A percentile compares a stretch with the other conserved stretches of the same genome.
phyloP scores from a whole-genome alignment of 371 early-diverging fungal species.

The Apophysomyces variabilis region DNA sequence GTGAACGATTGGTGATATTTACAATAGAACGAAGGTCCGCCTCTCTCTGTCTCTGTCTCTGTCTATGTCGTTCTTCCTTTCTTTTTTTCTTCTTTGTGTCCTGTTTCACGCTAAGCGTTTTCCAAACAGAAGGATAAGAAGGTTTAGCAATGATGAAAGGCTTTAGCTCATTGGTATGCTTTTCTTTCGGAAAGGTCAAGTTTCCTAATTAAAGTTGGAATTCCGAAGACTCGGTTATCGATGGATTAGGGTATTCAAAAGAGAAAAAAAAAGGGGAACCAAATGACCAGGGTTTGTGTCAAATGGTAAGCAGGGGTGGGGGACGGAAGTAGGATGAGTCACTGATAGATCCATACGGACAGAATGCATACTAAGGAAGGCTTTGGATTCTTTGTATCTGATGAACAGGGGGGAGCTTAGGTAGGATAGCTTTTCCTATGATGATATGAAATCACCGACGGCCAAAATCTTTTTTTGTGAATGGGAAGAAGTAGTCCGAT shows the following conservation, averaged over 20 bases:
- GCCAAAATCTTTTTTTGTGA: neutral
- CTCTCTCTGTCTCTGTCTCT: too few species aligned
- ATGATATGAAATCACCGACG: neutral
- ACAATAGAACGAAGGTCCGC: constrained; percentile 1
- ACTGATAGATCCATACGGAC: too few species aligned
- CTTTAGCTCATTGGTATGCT: constrained; percentile 1
- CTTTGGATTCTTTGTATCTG: too few species aligned
- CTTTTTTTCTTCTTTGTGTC: neutral
- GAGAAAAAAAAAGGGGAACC: neutral
- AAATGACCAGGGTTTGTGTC: neutral
- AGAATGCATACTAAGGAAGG: too few species aligned
- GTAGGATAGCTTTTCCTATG: neutral
- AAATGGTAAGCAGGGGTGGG: neutral
- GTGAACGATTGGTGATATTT: constrained; percentile 65
- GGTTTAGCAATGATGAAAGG: constrained; percentile 5
- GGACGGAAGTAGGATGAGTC: too few species aligned
- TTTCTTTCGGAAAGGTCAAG: neutral
- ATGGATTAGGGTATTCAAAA: too few species aligned
- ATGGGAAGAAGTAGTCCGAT: constrained; percentile 2
- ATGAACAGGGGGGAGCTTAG: too few species aligned
- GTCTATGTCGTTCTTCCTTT: too few species aligned
- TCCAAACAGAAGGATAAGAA: constrained; percentile 5
- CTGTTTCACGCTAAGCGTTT: constrained; percentile 2
- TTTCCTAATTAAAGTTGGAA: constrained; percentile 5
- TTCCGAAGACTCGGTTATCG: constrained; percentile 9